phyloP scores from a whole-genome alignment of 2,329 filamentous ascomycete genomes.

The Penicillium freii region DNA sequence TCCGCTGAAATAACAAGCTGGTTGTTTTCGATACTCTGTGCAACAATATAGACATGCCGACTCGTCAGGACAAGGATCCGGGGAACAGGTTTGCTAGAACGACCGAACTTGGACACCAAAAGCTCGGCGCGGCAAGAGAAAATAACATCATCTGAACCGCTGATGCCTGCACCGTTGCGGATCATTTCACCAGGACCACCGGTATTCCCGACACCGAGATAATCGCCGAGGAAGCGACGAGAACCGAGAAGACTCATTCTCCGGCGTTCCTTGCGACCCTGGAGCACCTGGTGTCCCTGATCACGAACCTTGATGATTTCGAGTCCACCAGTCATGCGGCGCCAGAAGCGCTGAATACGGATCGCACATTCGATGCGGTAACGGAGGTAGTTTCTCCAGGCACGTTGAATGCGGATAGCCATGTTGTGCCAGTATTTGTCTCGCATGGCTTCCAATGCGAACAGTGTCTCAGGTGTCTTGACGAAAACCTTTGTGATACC shows the following conservation, averaged over 20 bases:
- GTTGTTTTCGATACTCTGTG: conserved; percentile 77
- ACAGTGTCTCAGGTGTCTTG: conserved; percentile 94
- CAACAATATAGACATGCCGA: conserved; percentile 84
- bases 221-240: conserved; percentile 90
- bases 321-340: conserved; percentile 84
- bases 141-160: conserved; percentile 64
- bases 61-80: conserved; percentile 81
- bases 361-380: conserved; percentile 91
- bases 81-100: conserved; percentile 89
- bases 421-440: conserved; percentile 99
- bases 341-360: conserved; percentile 92
- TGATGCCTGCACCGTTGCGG: conserved; percentile 69
- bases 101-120: conserved; percentile 89
- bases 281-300: conserved; percentile 77
- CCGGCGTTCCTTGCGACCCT: conserved; percentile 83
- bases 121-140: conserved; percentile 93
- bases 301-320: conserved; percentile 88
- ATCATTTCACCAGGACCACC: conserved; percentile 79
- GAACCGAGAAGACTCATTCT: conserved; percentile 89
- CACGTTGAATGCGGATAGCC: conserved; percentile 94
- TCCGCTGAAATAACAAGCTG: conserved; percentile 80
- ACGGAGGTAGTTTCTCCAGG: conserved; percentile 93
- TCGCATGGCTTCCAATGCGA: conserved; percentile 95
- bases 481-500: conserved; percentile 97
- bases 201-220: conserved; percentile 79